Conservation (phyloP, 257 asterid genomes). For the Nicotiana undulata region DNA sequence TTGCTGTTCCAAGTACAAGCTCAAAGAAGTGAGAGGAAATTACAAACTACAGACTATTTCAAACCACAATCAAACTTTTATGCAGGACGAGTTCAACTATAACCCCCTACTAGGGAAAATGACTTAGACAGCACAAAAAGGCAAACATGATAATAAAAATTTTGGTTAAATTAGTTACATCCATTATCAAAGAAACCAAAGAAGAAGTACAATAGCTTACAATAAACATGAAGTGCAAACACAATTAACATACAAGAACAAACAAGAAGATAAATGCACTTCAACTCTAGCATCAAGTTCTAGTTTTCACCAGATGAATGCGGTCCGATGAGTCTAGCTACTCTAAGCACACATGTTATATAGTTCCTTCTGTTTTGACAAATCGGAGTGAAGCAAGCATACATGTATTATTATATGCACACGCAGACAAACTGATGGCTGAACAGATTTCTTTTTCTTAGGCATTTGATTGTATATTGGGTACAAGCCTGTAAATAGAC, state of each 20-base stretch:
- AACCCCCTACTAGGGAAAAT: background rate
- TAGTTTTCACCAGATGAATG: background rate
- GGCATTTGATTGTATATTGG: background rate
- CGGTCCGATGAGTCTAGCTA: background rate
- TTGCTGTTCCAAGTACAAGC: conserved; percentile 12
- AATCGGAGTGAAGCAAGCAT: background rate
- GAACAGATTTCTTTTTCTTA: background rate
- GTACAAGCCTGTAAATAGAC: background rate
- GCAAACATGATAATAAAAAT: background rate
- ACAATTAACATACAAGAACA: background rate
- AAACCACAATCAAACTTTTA: background rate
- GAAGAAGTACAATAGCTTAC: background rate
- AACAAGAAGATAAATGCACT: background rate
- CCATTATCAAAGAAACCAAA: background rate
- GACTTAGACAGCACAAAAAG: background rate
- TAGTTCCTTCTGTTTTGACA: background rate
- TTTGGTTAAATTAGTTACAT: background rate
- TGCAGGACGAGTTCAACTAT: background rate
- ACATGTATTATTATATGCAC: background rate
- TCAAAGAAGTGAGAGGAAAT: conserved; percentile 1
- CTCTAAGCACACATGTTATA: background rate
- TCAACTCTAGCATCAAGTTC: background rate
- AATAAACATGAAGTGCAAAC: background rate
- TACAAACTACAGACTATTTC: background rate
- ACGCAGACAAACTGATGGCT: background rate